Evolutionary conservation across 139 green algal genomes (phyloP).

Genomic region (Raphidocelis subcapitata): DNA sequence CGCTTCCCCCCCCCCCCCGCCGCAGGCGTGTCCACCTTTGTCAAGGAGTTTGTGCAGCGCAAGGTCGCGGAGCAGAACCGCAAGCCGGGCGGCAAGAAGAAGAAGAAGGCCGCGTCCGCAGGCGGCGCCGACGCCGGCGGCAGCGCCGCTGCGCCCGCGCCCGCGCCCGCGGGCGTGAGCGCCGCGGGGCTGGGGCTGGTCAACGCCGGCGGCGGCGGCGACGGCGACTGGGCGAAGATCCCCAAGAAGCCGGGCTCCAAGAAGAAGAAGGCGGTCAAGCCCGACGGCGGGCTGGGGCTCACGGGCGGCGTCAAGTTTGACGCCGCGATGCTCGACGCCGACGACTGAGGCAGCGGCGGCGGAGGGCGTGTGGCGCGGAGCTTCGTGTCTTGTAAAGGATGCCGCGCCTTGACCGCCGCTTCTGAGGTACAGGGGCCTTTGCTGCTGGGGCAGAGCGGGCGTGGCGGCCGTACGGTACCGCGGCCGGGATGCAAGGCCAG

Average conservation of each 20-base stretch:
- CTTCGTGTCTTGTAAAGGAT: too few relatives aligned
- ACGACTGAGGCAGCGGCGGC: slow-evolving; percentile 5
- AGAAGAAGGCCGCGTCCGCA: slow-evolving; percentile 36
- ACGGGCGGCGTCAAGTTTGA: slow-evolving; percentile 14
- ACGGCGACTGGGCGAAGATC: slow-evolving; percentile 22
- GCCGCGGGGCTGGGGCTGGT: slow-evolving; percentile 12
- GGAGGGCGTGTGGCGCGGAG: slow-evolving; percentile 14
- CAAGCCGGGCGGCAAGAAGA: slow-evolving; percentile 29
- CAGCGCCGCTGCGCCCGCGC: not conserved
- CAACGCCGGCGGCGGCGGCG: not conserved
- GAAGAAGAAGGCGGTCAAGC: slow-evolving; percentile 24
- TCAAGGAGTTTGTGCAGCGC: slow-evolving; percentile 80
- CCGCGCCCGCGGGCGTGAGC: not conserved
- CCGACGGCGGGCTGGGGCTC: slow-evolving; percentile 13
- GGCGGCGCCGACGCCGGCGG: slow-evolving; percentile 2
- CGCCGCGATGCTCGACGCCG: not conserved
- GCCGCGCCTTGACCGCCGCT: too few relatives aligned
- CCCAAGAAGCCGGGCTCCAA: slow-evolving; percentile 29
- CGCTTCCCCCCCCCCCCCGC: not conserved
- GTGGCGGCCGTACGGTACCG: too few relatives aligned
- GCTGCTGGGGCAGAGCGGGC: too few relatives aligned
- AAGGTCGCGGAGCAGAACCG: slow-evolving; percentile 54
- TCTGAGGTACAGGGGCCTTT: too few relatives aligned
- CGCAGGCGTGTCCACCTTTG: slow-evolving; percentile 65
- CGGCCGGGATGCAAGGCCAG: too few relatives aligned